phyloP scores from a whole-genome alignment of 2,329 filamentous ascomycete species.

The Epichloe festucae region DNA sequence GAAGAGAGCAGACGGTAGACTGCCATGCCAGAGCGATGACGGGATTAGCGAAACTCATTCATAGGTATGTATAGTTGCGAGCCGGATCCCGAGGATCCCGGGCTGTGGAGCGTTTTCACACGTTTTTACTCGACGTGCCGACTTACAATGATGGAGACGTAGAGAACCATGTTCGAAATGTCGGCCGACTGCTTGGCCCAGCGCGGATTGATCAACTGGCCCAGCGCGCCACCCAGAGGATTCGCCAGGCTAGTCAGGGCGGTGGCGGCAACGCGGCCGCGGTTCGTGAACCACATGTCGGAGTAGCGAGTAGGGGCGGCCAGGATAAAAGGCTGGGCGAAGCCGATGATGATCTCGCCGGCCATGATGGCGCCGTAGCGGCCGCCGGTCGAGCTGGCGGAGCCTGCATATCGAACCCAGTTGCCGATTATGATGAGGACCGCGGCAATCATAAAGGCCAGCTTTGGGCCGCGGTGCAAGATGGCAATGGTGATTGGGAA shows the following conservation, averaged over 20 bases:
- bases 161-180: constrained; percentile 72
- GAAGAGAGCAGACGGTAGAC: constrained; percentile 43
- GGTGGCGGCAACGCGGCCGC: constrained; percentile 74
- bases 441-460: constrained; percentile 61
- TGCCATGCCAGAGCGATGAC: constrained; percentile 11
- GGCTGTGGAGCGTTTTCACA: too few relatives aligned
- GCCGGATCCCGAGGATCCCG: too few relatives aligned
- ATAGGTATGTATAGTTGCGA: too few relatives aligned
- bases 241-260: constrained; percentile 78
- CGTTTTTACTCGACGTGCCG: too few relatives aligned
- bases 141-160: constrained; percentile 68
- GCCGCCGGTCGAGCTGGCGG: constrained; percentile 38
- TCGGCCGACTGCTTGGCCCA: constrained; percentile 52
- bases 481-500: constrained; percentile 64
- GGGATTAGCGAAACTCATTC: not conserved
- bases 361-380: constrained; percentile 71
- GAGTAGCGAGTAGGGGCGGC: constrained; percentile 82
- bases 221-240: constrained; percentile 77
- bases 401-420: constrained; percentile 80
- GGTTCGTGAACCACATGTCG: constrained; percentile 85
- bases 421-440: constrained; percentile 69
- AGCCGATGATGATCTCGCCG: constrained; percentile 78
- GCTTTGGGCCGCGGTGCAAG: constrained; percentile 68
- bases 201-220: constrained; percentile 73
- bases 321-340: constrained; percentile 86